phyloP scores from a whole-genome alignment of 805 yeast species.

The Teunomyces tritomae region DNA sequence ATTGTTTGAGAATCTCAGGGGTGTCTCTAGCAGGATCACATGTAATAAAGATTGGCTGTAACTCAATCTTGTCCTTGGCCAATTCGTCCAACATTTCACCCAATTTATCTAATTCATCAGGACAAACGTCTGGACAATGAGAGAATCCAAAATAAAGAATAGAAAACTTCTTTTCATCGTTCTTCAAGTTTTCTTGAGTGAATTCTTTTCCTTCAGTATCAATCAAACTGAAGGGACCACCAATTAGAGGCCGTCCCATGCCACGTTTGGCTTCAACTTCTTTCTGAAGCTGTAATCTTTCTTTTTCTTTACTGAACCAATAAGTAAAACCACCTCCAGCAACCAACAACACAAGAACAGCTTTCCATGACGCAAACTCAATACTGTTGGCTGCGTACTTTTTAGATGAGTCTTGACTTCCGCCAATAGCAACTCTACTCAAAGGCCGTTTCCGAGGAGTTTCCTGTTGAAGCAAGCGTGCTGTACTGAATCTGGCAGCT shows the following conservation, averaged over 20 bases:
- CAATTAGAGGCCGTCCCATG: constrained; percentile 87
- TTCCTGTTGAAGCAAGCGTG: not conserved
- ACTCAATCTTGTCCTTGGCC: constrained; percentile 48
- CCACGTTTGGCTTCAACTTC: constrained; percentile 86
- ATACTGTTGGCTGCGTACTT: constrained; percentile 44
- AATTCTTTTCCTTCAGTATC: constrained; percentile 72
- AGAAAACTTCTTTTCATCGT: constrained; percentile 60
- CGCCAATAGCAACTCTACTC: constrained; percentile 79
- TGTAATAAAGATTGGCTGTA: constrained; percentile 89
- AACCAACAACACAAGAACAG: constrained; percentile 60
- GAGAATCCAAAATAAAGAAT: constrained; percentile 95
- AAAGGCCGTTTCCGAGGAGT: constrained; percentile 52
- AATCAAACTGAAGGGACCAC: constrained; percentile 78
- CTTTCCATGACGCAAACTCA: constrained; percentile 85
- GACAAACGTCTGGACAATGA: constrained; percentile 98
- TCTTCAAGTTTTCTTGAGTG: constrained; percentile 73
- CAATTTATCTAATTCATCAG: constrained; percentile 93
- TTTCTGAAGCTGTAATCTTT: constrained; percentile 65
- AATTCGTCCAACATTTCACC: constrained; percentile 68
- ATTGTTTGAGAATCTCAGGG: constrained; percentile 79
- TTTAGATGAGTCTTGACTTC: constrained; percentile 32
- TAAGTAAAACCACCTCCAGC: constrained; percentile 73
- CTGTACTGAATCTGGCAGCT: constrained; percentile 1
- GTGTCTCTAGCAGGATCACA: constrained; percentile 96
- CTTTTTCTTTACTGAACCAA: constrained; percentile 74